Evolutionary conservation across 805 yeast genomes (phyloP), one percentile per base, ranked within the genome.

Genomic region (Kuraishia ogatae): DNA sequence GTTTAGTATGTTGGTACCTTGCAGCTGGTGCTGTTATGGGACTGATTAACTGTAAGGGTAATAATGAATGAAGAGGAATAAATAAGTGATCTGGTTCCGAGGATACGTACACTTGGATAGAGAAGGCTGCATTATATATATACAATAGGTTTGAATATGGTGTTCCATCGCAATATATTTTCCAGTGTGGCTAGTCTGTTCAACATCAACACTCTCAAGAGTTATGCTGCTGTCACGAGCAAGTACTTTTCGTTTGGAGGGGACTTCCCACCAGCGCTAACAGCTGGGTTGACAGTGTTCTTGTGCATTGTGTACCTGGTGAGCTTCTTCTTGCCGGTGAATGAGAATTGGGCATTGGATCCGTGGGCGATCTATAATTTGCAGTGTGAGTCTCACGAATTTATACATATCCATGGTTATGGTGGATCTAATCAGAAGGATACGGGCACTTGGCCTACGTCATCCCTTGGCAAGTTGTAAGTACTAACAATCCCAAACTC

Each of bases 241-340:
- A 48, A 22, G 23, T 48, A 19, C 26, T 13, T 53, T 39, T 22
- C 26, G 13, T 23, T 53, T 13, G 54, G 54, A 28, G 61, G 59
- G n/a, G 57, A 53, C 19, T 59, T 53, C 39, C 79, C 80, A 39
- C 86, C 89, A 4, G 91, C 90, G 1, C 70, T 86, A 49, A 77
- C 88, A 0, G 76, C 79, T 2, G 91, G 91, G 1, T 69, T 85
- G 20, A 60, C 73, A n/a, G 71, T 82, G 19, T 86, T 86, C 66
- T 71, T 84, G 47, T 63, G 74, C 4, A 52, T 77, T 8, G 67
- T 86, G 48, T 75, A 76, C 57, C 28, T 77, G 2, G 55, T 74
- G 29, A 76, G 71, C 61, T 57, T 57, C 51, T 22, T 65, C 53
- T 48, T 59, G n/a, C 56, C 63, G 2, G 56, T 73, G 54, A 67